phyloP scores from a whole-genome alignment of 176 grass and related monocot species.

The Aechmea fasciata region DNA sequence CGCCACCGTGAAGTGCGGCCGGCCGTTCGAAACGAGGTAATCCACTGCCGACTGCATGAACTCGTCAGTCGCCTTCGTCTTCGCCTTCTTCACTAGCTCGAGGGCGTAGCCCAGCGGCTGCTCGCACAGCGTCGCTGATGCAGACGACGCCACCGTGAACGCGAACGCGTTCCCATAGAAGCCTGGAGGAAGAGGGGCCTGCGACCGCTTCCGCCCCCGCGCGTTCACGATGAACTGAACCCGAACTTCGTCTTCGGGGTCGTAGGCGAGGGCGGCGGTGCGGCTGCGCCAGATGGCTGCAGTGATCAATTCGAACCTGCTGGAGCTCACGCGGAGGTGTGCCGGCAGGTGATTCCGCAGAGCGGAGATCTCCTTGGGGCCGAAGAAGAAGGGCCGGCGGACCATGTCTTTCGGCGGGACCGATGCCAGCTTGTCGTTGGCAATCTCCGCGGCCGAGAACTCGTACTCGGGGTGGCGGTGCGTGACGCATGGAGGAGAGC shows the following conservation, averaged over 20 bases:
- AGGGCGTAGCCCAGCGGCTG: constrained; percentile 12
- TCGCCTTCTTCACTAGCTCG: constrained; percentile 22
- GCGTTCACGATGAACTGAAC: constrained; percentile 29
- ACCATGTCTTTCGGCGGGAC: constrained; percentile 12
- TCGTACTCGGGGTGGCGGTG: constrained; percentile 5
- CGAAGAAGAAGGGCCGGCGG: constrained; percentile 27
- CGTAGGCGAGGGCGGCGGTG: constrained; percentile 19
- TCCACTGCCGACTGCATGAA: constrained; percentile 27
- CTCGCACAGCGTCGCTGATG: background rate
- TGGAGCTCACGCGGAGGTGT: constrained; percentile 9
- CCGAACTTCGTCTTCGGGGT: constrained; percentile 15
- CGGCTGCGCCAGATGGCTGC: constrained; percentile 24
- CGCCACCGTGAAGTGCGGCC: constrained; percentile 11
- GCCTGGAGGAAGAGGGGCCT: constrained; percentile 8
- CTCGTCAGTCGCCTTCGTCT: constrained; percentile 15
- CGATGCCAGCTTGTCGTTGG: background rate
- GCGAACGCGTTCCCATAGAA: constrained; percentile 33
- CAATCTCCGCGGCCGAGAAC: background rate
- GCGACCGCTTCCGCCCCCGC: constrained; percentile 9
- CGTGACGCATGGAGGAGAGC: background rate
- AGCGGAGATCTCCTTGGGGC: constrained; percentile 24
- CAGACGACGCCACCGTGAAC: constrained; percentile 12
- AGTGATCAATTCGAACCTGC: constrained; percentile 28
- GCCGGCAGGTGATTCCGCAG: background rate
- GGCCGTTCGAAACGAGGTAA: background rate